Evolutionary conservation across 2,329 filamentous ascomycete species (phyloP).

Genomic region (Trichophyton equinum): DNA sequence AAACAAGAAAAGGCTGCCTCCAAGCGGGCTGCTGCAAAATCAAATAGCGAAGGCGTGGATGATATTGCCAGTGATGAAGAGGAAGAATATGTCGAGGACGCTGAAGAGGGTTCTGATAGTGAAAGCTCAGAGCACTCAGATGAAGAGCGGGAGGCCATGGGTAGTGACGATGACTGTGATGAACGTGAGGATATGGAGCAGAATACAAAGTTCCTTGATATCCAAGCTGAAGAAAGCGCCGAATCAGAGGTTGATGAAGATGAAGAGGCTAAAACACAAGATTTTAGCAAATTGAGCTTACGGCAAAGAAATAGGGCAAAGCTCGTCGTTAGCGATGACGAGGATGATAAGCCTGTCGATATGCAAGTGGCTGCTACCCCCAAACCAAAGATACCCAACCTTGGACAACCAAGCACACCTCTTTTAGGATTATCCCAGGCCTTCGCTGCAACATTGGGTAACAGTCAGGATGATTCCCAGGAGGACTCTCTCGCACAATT

Average conservation of each 20-base stretch:
- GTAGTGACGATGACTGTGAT: slow-evolving; percentile 14
- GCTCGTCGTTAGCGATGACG: slow-evolving; percentile 56
- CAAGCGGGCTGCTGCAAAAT: slow-evolving; percentile 49
- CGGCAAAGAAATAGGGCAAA: slow-evolving; percentile 38
- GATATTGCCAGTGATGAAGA: slow-evolving; percentile 48
- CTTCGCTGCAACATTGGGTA: slow-evolving; percentile 79
- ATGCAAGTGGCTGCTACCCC: slow-evolving; percentile 15
- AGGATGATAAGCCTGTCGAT: slow-evolving; percentile 36
- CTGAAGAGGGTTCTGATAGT: slow-evolving; percentile 27
- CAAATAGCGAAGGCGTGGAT: slow-evolving; percentile 35
- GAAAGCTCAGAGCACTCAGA: slow-evolving; percentile 2
- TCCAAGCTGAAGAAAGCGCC: slow-evolving; percentile 33
- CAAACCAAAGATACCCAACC: slow-evolving; percentile 50
- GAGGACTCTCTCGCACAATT: slow-evolving; percentile 42
- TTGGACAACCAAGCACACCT: slow-evolving; percentile 38
- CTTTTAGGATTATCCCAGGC: slow-evolving; percentile 71
- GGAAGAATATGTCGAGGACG: slow-evolving; percentile 30
- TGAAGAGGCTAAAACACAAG: slow-evolving; percentile 24
- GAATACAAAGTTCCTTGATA: slow-evolving; percentile 21
- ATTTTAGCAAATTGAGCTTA: slow-evolving; percentile 33
- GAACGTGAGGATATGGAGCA: slow-evolving; percentile 15
- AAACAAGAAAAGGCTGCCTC: slow-evolving; percentile 61
- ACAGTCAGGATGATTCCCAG: slow-evolving; percentile 35
- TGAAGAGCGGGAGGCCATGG: slow-evolving; percentile 20
- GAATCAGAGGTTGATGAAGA: slow-evolving; percentile 20